Conservation (phyloP, 2,329 filamentous ascomycete species). For the Parascedosporium putredinis region DNA sequence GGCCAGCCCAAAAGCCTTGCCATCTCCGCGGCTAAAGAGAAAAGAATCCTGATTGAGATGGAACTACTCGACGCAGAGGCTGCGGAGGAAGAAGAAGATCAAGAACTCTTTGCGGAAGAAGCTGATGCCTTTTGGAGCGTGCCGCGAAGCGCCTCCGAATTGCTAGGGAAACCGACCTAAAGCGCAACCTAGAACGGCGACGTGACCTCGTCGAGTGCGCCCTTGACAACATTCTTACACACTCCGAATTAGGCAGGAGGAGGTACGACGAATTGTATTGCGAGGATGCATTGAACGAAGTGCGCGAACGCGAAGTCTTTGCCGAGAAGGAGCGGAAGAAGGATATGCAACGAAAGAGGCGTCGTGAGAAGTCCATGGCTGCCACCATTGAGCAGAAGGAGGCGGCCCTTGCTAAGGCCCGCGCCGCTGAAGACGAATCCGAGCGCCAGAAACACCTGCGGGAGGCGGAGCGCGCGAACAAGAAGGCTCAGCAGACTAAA, state of each 20-base stretch:
- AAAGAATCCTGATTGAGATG: slow-evolving; percentile 24
- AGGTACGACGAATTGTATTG: slow-evolving; percentile 71
- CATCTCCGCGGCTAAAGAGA: slow-evolving; percentile 29
- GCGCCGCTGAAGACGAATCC: slow-evolving; percentile 68
- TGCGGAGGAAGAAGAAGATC: slow-evolving; percentile 12
- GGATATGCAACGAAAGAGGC: slow-evolving; percentile 96
- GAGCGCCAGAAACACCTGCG: slow-evolving; percentile 72
- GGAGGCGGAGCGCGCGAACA: slow-evolving; percentile 81
- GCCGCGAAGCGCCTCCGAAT: slow-evolving; percentile 59
- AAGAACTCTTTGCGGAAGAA: slow-evolving; percentile 33
- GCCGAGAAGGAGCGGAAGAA: slow-evolving; percentile 99
- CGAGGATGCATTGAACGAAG: slow-evolving; percentile 71
- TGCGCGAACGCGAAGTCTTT: slow-evolving; percentile 79
- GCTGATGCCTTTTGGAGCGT: slow-evolving; percentile 40
- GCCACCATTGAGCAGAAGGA: slow-evolving; percentile 88
- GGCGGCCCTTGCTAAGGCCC: slow-evolving; percentile 66
- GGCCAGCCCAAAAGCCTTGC: slow-evolving; percentile 45
- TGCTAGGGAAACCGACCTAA: slow-evolving; percentile 50
- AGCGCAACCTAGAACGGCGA: slow-evolving; percentile 53
- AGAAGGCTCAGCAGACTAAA: slow-evolving; percentile 87
- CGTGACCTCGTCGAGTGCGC: slow-evolving; percentile 47
- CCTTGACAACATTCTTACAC: slow-evolving; percentile 53
- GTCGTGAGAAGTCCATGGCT: slow-evolving; percentile 91
- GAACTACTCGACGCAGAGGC: slow-evolving; percentile 36
- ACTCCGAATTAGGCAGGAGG: slow-evolving; percentile 61